Conservation (phyloP, 78 protist species). For the Dictyostelium brefeldianum region DNA sequence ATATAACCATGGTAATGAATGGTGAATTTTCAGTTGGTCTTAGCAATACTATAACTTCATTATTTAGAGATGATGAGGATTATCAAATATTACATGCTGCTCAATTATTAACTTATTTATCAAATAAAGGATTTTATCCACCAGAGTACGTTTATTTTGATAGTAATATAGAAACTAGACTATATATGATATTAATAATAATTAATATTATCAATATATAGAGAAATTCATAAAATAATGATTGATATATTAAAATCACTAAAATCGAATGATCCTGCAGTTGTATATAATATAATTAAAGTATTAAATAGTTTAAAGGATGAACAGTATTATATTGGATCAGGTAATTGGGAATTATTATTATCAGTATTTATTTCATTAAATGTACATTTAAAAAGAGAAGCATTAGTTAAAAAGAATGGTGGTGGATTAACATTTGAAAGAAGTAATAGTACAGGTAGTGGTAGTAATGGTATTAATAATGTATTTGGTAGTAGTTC, state of each 20-base stretch:
- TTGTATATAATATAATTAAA: not conserved
- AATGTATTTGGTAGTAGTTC: not conserved
- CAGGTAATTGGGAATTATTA: not conserved
- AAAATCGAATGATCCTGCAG: not conserved
- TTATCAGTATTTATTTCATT: not conserved
- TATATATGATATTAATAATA: not conserved
- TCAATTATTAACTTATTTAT: not conserved
- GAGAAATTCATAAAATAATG: not conserved
- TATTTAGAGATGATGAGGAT: slow-evolving; percentile 20
- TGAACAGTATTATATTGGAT: not conserved
- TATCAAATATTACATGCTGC: not conserved
- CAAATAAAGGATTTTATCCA: slow-evolving; percentile 18
- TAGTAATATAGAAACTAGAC: not conserved
- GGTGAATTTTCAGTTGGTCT: slow-evolving; percentile 23
- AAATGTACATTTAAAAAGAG: not conserved
- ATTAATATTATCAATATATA: not conserved
- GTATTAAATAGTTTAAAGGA: not conserved
- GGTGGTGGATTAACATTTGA: no score
- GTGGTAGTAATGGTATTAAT: no score
- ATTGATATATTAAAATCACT: not conserved
- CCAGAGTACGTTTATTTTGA: slow-evolving; percentile 8
- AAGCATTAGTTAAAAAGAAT: not conserved
- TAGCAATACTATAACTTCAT: not conserved
- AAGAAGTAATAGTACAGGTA: no score
- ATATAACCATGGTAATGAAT: not conserved